A percentile compares a stretch with the other conserved stretches of the same genome.
phyloP scores from a whole-genome alignment of 495 filamentous ascomycete species.

The Astrothelium subdiscretum region DNA sequence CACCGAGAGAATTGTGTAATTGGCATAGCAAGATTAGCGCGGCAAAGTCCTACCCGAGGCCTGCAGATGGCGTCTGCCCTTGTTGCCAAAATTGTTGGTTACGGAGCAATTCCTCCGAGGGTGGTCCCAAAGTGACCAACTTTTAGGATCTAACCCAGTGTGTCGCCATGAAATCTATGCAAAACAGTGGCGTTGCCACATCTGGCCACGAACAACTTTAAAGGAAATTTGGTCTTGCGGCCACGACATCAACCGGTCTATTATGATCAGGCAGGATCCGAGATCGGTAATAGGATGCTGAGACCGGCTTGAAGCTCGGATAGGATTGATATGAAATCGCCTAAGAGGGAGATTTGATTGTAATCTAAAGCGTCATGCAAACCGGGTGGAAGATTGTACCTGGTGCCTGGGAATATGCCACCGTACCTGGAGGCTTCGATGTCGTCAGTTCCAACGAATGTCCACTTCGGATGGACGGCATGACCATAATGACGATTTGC shows the following conservation, averaged over 20 bases:
- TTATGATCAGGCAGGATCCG: neutral
- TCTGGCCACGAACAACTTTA: neutral
- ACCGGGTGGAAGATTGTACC: neutral
- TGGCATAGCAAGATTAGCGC: neutral
- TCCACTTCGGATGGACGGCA: neutral
- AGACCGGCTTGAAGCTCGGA: neutral
- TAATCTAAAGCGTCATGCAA: neutral
- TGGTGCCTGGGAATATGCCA: neutral
- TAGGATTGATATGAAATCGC: neutral
- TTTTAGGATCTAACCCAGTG: neutral
- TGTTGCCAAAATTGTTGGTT: neutral
- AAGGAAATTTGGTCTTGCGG: neutral
- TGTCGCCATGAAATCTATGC: neutral
- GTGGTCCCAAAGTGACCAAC: neutral
- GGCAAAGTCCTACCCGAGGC: neutral
- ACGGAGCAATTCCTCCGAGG: constrained; percentile 1
- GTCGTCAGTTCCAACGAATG: neutral
- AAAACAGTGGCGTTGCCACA: neutral
- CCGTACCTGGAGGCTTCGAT: neutral
- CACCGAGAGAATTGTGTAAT: neutral
- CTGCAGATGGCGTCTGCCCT: neutral
- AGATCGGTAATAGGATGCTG: neutral
- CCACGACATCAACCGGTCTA: neutral
- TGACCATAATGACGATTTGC: no score
- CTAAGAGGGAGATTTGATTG: neutral